These are phyloP conservation scores for Cyberlindnera suaveolens DNA, from an alignment of 805 yeast species.

Conservation along the genomic window DNA sequence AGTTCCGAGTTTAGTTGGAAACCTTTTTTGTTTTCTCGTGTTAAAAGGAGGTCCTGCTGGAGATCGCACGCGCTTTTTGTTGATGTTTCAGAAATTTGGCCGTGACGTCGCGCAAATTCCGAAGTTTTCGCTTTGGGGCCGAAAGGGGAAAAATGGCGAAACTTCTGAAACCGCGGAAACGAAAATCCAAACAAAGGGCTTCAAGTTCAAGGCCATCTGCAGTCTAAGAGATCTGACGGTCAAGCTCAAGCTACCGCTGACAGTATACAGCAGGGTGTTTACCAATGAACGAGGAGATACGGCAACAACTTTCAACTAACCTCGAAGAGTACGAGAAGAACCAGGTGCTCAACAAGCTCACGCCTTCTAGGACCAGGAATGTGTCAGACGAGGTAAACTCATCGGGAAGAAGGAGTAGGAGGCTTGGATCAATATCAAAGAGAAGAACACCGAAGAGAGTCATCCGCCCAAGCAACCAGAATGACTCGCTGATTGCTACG, in stretches of 20 bases:
- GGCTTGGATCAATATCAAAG: too few relatives aligned
- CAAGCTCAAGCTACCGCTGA: neutral
- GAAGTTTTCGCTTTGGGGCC: too few relatives aligned
- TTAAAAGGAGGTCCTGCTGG: too few relatives aligned
- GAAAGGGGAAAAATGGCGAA: neutral
- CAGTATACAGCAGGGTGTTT: neutral
- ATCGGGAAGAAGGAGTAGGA: too few relatives aligned
- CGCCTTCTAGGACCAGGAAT: constrained; percentile 7
- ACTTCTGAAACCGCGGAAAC: neutral
- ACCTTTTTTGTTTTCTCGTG: too few relatives aligned
- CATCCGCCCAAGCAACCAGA: neutral
- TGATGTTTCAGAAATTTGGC: too few relatives aligned
- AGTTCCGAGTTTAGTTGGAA: too few relatives aligned
- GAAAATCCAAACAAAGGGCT: neutral
- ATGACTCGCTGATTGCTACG: constrained; percentile 18
- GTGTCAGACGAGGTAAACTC: too few relatives aligned
- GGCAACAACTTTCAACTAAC: constrained; percentile 10
- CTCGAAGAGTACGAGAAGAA: constrained; percentile 17
- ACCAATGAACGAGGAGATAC: constrained; percentile 1
- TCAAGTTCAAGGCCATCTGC: neutral
- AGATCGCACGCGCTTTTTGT: too few relatives aligned
- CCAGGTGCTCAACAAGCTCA: constrained; percentile 15
- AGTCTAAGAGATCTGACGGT: neutral
- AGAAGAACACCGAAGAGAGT: too few relatives aligned
- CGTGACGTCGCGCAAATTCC: too few relatives aligned